Evolutionary conservation across 1,284 basidiomycete species (phyloP).

Genomic region (Phellopilus nigrolimitatus): DNA sequence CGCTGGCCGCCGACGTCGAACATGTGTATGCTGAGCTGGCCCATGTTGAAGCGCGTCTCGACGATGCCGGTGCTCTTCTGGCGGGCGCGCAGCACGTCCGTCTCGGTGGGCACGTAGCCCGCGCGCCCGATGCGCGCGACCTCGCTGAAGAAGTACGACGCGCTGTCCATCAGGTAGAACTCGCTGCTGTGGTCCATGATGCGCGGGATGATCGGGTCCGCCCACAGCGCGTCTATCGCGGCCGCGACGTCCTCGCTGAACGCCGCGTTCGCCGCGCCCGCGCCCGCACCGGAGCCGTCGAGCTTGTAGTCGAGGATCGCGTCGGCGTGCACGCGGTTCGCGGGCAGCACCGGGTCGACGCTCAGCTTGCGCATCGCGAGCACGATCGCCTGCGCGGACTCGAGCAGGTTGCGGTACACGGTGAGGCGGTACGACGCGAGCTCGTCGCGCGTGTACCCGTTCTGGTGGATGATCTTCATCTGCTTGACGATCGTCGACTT

Average conservation of each 20-base stretch:
- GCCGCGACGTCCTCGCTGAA: constrained; percentile 67
- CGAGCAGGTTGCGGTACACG: constrained; percentile 83
- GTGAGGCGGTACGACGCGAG: constrained; percentile 75
- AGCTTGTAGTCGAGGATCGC: constrained; percentile 57
- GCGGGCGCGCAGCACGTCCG: constrained; percentile 85
- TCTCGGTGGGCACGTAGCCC: constrained; percentile 83
- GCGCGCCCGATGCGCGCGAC: constrained; percentile 76
- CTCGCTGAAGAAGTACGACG: constrained; percentile 90
- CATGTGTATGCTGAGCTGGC: constrained; percentile 30
- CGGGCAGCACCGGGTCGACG: constrained; percentile 73
- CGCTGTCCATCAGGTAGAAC: constrained; percentile 97
- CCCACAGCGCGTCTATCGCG: constrained; percentile 83
- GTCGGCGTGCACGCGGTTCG: constrained; percentile 70
- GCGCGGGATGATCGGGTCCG: constrained; percentile 83
- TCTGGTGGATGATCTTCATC: constrained; percentile 99
- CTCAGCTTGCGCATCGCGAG: constrained; percentile 88
- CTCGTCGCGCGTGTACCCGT: constrained; percentile 83
- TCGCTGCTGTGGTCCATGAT: constrained; percentile 86
- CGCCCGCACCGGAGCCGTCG: constrained; percentile 29
- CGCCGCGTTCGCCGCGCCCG: not conserved
- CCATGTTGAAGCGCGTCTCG: constrained; percentile 81
- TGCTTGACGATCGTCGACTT: constrained; percentile 98
- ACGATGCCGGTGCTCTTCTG: constrained; percentile 92
- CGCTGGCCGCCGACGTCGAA: constrained; percentile 58
- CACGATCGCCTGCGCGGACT: constrained; percentile 87